Conservation (phyloP, 2,329 filamentous ascomycete genomes). For the Rosellinia necatrix region DNA sequence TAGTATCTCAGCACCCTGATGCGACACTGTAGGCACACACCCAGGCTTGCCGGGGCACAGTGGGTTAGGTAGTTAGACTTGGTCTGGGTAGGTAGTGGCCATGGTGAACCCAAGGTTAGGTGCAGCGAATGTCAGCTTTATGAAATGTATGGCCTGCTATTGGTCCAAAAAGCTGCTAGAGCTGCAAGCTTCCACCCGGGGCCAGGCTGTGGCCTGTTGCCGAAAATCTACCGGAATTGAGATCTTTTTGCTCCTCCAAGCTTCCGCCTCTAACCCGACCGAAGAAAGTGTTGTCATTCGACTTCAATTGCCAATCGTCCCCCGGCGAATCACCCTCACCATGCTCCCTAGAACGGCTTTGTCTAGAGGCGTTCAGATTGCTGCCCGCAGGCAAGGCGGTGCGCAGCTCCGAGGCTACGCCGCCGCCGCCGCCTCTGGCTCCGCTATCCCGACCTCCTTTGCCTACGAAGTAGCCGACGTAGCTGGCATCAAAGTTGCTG, state of each 20-base stretch:
- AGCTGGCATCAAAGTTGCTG: slow-evolving; percentile 88
- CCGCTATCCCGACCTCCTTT: slow-evolving; percentile 65
- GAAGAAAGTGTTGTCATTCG: slow-evolving; percentile 36
- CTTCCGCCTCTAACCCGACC: slow-evolving; percentile 29
- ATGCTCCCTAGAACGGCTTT: slow-evolving; percentile 68
- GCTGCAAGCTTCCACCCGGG: slow-evolving; percentile 2
- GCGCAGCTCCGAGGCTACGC: slow-evolving; percentile 59
- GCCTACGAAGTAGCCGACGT: slow-evolving; percentile 87
- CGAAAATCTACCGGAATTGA: slow-evolving; percentile 41
- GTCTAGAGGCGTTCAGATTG: slow-evolving; percentile 62
- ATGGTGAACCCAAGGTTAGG: too few relatives aligned
- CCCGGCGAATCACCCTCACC: slow-evolving; percentile 59
- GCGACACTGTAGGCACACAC: too few relatives aligned
- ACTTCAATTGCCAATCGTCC: slow-evolving; percentile 56
- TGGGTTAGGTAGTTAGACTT: too few relatives aligned
- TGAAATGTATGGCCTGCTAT: slow-evolving; percentile 18
- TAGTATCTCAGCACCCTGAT: too few relatives aligned
- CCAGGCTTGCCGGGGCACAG: too few relatives aligned
- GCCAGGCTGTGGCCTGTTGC: slow-evolving; percentile 25
- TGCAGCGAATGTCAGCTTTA: slow-evolving; percentile 15
- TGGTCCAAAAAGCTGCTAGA: slow-evolving; percentile 15
- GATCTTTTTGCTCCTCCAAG: slow-evolving; percentile 40
- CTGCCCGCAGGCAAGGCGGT: slow-evolving; percentile 61
- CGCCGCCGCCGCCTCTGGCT: slow-evolving; percentile 59
- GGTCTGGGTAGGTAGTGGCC: too few relatives aligned